A percentile compares a stretch with the other conserved stretches of the same genome.
Evolutionary conservation across 2,329 filamentous ascomycete genomes (phyloP).

Genomic region (Colletotrichum liriopes): DNA sequence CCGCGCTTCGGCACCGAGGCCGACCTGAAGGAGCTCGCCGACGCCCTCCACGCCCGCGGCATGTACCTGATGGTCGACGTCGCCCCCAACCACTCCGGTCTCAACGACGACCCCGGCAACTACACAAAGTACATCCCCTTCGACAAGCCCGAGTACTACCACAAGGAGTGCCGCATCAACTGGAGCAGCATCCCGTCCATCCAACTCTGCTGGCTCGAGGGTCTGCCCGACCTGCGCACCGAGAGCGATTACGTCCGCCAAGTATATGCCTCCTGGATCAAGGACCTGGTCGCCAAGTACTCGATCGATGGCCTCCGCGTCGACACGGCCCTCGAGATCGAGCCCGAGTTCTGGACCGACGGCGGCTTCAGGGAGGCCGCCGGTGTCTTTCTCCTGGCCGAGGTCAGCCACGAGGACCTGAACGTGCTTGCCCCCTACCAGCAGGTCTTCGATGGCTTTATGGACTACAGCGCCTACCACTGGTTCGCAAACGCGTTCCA

Average conservation of each 20-base stretch:
- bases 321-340: conserved; percentile 74
- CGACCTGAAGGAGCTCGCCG: conserved; percentile 63
- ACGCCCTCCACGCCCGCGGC: conserved; percentile 63
- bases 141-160: conserved; percentile 72
- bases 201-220: conserved; percentile 69
- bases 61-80: conserved; percentile 74
- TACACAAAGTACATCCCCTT: conserved; percentile 51
- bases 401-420: conserved; percentile 70
- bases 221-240: conserved; percentile 75
- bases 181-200: conserved; percentile 66
- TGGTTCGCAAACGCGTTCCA: conserved; percentile 37
- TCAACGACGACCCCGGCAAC: conserved; percentile 46
- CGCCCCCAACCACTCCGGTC: conserved; percentile 66
- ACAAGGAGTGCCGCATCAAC: conserved; percentile 71
- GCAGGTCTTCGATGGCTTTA: conserved; percentile 67
- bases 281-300: conserved; percentile 71
- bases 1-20: conserved; percentile 63
- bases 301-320: conserved; percentile 75
- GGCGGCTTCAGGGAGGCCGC: conserved; percentile 64
- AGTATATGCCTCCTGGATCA: conserved; percentile 73
- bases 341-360: conserved; percentile 69
- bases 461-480: conserved; percentile 72
- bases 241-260: conserved; percentile 62
- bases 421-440: conserved; percentile 68
- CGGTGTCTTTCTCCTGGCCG: conserved; percentile 73